Conservation (phyloP, 164 flowering plant genomes). For the Nymphaea colorata region DNA sequence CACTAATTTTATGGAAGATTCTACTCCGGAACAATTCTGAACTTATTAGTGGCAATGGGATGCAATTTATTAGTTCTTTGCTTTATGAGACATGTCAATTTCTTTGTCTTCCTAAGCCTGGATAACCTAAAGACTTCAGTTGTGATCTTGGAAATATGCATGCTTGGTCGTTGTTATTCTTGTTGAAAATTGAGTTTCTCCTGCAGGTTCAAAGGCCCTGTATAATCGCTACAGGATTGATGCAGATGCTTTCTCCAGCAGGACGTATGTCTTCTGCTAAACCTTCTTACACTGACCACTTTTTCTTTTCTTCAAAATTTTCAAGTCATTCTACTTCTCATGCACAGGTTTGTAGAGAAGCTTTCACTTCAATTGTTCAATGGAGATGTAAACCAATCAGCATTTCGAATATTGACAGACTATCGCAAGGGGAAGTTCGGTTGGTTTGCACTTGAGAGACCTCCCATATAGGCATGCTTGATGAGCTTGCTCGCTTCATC, state of each 20-base stretch:
- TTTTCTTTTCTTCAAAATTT: no score
- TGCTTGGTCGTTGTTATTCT: neutral
- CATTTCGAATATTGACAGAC: conserved; percentile 77
- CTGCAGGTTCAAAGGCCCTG: conserved; percentile 51
- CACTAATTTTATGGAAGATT: no score
- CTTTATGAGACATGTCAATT: no score
- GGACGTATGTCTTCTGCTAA: conserved; percentile 35
- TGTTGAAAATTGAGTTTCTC: conserved; percentile 1
- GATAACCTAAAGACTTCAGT: no score
- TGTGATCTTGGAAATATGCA: neutral
- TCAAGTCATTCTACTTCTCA: neutral
- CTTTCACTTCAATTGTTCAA: conserved; percentile 63
- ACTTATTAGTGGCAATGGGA: no score
- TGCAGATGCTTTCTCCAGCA: conserved; percentile 55
- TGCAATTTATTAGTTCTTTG: no score
- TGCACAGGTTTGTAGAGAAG: conserved; percentile 70
- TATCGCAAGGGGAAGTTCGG: conserved; percentile 93
- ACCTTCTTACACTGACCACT: neutral
- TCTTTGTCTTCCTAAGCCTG: no score
- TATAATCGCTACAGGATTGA: conserved; percentile 62
- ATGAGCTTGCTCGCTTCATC: neutral
- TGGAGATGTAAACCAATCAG: conserved; percentile 78
- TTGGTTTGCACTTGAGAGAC: conserved; percentile 82
- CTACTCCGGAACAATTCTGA: no score
- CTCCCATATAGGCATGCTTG: conserved; percentile 32